Base-by-base conservation (phyloP, 163 green algal species). In the Chloromonas sp. region DNA sequence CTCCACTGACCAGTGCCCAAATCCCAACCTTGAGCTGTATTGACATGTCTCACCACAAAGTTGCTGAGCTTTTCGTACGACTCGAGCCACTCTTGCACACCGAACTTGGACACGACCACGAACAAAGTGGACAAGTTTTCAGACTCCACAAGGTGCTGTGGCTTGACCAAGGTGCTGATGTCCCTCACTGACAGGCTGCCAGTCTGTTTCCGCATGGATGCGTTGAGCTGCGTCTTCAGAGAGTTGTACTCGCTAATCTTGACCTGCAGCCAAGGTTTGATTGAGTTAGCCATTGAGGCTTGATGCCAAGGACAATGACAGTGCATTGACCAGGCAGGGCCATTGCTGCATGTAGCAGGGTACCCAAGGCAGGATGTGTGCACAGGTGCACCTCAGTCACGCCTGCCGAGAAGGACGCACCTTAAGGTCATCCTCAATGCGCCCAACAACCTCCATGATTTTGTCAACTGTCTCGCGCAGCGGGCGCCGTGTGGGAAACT, bases 401-500 rank as follows among this genome's bases (percentile, higher is more conserved):
- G 71, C 2, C 71, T n/a, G 58, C 71, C 8, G 14, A 57, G 0
- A n/a, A 66, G 70, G 14, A 8, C 85, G n/a, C 71, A 97, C 94
- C 94, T 99, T 99, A 5, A 99, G 90, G 83, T 99, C 97, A 81
- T 99, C 97, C 82, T 99, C 97, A 70, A 99, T 90, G 83, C 95
- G 95, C 15, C 87, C 86, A 2, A 98, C 87, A 3, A 91, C 93
- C 78, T 99, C 96, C 1, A 89, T 92, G 71, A 99, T 95, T 79
- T 95, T 95, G 1, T 95, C 90, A 36, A 99, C 91, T 3, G 93
- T 98, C 81, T 99, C 97, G 77, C 93, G 93, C 60, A 99, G 91
- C 0, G 96, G 93, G 2, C 94, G 87, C 11, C 93, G 90, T 2
- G 91, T 86, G 1, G 97, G 96, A 87, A 98, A 98, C 92, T 99